Evolutionary conservation across 2,329 filamentous ascomycete species (phyloP).

Genomic region (Fusarium sororula): DNA sequence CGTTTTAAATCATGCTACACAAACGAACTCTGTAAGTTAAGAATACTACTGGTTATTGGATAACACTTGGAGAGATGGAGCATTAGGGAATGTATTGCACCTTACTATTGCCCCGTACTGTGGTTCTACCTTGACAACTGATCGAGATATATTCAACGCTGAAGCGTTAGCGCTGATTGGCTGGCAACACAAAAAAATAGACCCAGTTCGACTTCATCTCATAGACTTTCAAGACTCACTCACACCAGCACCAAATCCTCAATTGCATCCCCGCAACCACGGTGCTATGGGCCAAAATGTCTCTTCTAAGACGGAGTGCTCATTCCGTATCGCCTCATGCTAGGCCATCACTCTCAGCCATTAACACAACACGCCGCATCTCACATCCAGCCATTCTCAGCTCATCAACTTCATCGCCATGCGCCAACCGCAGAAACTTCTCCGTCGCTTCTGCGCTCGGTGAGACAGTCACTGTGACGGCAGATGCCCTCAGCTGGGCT

Average conservation of each 20-base stretch:
- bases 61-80: accelerated
- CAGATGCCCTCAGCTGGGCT: constrained; percentile 54
- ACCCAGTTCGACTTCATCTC: constrained; percentile 21
- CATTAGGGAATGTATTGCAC: not conserved
- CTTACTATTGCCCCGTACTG: too few species aligned
- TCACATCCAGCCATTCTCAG: constrained; percentile 1
- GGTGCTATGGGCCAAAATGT: constrained; percentile 31
- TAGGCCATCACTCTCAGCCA: constrained; percentile 11
- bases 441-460: constrained; percentile 47
- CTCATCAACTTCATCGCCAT: constrained; percentile 6
- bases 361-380: constrained; percentile 4
- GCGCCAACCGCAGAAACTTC: constrained; percentile 42
- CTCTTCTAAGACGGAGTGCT: constrained; percentile 20
- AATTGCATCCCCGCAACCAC: not conserved
- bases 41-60: accelerated
- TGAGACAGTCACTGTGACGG: constrained; percentile 51
- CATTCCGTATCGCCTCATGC: constrained; percentile 17
- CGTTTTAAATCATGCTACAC: not conserved
- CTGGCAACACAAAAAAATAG: not conserved
- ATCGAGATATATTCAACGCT: not conserved
- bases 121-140: not conserved
- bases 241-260: constrained; percentile 1
- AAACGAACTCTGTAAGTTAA: not conserved
- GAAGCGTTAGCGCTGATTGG: constrained; percentile 22
- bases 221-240: constrained; percentile 5